Percentiles rank a stretch among this genome's conserved stretches.
These are phyloP conservation scores for Calonectria hongkongensis DNA, from an alignment of 2,329 filamentous ascomycete genomes.

Conservation along the genomic window DNA sequence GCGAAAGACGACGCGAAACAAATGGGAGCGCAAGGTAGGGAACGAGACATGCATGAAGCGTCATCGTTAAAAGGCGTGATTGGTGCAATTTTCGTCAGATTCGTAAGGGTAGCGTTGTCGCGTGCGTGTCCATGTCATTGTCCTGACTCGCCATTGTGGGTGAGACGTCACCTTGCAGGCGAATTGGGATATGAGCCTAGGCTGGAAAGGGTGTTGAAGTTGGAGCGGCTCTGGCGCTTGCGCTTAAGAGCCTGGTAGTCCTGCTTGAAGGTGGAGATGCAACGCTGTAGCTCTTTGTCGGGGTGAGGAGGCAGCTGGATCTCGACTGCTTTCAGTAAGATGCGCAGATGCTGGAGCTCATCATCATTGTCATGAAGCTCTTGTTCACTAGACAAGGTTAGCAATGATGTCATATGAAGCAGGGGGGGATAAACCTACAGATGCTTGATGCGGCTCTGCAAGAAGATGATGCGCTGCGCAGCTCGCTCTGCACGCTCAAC, in stretches of 20 bases:
- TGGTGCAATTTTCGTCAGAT: slow-evolving; percentile 46
- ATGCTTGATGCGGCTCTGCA: slow-evolving; percentile 75
- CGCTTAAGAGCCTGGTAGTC: slow-evolving; percentile 73
- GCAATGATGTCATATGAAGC: background rate
- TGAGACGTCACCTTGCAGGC: slow-evolving; percentile 43
- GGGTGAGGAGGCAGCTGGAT: slow-evolving; percentile 72
- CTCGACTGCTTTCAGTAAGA: slow-evolving; percentile 78
- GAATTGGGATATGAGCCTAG: slow-evolving; percentile 51
- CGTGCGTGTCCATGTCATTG: slow-evolving; percentile 37
- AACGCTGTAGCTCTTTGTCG: slow-evolving; percentile 74
- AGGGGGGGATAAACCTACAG: slow-evolving; percentile 65
- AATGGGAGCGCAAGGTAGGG: slow-evolving; percentile 35
- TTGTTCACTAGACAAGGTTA: slow-evolving; percentile 66
- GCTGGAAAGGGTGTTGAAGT: slow-evolving; percentile 54
- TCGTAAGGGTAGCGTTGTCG: slow-evolving; percentile 46
- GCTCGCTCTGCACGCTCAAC: slow-evolving; percentile 75
- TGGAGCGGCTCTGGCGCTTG: slow-evolving; percentile 62
- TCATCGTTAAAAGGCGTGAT: slow-evolving; percentile 41
- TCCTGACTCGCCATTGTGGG: slow-evolving; percentile 28
- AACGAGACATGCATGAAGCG: slow-evolving; percentile 44
- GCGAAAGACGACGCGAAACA: slow-evolving; percentile 35
- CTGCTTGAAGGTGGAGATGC: slow-evolving; percentile 77
- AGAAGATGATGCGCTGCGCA: slow-evolving; percentile 74
- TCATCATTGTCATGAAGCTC: slow-evolving; percentile 75
- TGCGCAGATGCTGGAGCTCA: slow-evolving; percentile 76